phyloP scores from a whole-genome alignment of 371 early-diverging fungal genomes.

The Scutellospora calospora region DNA sequence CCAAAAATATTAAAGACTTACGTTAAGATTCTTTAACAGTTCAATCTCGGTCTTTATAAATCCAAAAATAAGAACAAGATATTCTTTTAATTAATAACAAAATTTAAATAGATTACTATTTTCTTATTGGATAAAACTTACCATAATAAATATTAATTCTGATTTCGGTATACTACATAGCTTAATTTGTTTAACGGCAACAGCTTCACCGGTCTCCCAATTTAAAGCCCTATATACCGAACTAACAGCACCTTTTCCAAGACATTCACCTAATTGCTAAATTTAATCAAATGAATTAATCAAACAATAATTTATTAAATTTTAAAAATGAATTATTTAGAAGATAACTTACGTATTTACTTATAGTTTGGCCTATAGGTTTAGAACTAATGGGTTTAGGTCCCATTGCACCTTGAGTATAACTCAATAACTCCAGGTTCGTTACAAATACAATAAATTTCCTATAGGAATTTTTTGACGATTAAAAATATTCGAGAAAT shows the following conservation, averaged over 20 bases:
- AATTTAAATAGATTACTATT: not conserved
- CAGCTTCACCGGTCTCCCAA: conserved; percentile 73
- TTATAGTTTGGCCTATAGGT: not conserved
- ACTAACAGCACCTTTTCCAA: conserved; percentile 85
- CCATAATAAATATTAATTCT: conserved; percentile 66
- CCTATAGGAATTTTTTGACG: too few species aligned
- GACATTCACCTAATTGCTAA: conserved; percentile 79
- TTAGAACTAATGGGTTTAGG: not conserved
- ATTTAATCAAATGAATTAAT: not conserved
- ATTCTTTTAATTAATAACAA: not conserved
- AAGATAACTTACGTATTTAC: not conserved
- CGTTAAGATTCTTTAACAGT: conserved; percentile 70
- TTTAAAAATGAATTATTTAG: not conserved
- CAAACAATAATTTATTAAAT: not conserved
- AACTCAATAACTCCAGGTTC: not conserved
- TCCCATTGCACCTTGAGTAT: not conserved
- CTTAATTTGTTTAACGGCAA: conserved; percentile 79
- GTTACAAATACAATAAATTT: too few species aligned
- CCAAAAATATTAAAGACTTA: conserved; percentile 46
- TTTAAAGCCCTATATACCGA: conserved; percentile 76
- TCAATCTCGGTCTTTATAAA: conserved; percentile 69
- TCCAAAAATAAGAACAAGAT: not conserved
- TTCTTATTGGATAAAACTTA: conserved; percentile 42
- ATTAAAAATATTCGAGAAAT: too few species aligned
- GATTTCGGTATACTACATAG: conserved; percentile 57